Conservation (phyloP, 108 stramenopile genomes). For the Hondaea fermentalgiana region DNA sequence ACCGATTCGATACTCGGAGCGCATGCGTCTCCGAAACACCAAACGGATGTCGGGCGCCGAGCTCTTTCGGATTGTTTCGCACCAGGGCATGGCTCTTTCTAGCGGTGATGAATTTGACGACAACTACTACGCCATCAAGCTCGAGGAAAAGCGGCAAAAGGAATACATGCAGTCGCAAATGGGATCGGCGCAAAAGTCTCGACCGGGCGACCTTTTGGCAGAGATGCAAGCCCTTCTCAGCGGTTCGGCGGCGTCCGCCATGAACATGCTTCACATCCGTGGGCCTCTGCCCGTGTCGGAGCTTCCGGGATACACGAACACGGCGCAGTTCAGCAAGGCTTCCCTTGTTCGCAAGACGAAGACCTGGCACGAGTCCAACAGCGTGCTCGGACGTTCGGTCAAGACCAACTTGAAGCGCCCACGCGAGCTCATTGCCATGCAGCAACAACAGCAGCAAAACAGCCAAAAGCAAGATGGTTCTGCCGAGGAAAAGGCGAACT, state of each 20-base stretch:
- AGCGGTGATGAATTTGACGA: background rate
- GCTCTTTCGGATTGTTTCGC: background rate
- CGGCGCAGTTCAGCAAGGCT: background rate
- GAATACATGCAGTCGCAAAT: background rate
- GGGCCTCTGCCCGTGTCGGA: background rate
- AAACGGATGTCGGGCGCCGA: constrained; percentile 1
- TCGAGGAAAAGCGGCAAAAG: constrained; percentile 8
- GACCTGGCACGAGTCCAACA: background rate
- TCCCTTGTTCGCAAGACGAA: background rate
- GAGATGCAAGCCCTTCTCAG: background rate
- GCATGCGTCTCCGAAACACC: background rate
- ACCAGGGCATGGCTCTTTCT: background rate
- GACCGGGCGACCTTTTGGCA: background rate
- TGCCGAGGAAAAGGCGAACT: too few species aligned
- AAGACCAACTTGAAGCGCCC: constrained; percentile 13
- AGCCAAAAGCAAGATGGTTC: too few species aligned
- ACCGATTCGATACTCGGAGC: background rate
- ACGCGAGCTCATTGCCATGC: constrained; percentile 4
- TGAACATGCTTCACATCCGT: background rate
- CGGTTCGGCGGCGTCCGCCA: background rate
- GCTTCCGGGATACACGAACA: background rate
- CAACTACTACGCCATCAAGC: constrained; percentile 7
- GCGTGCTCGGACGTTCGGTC: background rate
- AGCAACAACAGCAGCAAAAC: background rate
- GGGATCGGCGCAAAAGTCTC: background rate